Conservation (phyloP, 164 flowering plant species). For the Vitis amurensis region DNA sequence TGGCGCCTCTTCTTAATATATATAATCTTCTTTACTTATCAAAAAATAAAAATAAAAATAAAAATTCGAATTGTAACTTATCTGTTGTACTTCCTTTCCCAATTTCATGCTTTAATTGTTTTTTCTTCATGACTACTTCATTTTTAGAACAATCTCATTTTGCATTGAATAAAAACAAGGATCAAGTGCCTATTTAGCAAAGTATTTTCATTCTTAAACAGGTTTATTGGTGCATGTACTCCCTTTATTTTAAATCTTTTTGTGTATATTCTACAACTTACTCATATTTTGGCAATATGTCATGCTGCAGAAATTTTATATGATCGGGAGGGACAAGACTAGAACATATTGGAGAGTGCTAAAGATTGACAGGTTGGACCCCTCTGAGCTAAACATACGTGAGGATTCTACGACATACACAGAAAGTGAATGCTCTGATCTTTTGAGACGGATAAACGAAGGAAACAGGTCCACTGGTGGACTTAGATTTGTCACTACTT, state of each 20-base stretch:
- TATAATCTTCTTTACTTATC: no score
- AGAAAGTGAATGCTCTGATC: conserved; percentile 68
- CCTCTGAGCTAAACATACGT: conserved; percentile 65
- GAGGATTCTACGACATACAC: conserved; percentile 86
- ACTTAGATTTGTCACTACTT: conserved; percentile 76
- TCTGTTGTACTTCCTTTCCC: no score
- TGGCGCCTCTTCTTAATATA: no score
- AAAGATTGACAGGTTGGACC: conserved; percentile 85
- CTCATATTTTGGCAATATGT: not conserved
- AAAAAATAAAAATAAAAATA: no score
- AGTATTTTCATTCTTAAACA: not conserved
- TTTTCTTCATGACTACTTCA: no score
- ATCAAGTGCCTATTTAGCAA: not conserved
- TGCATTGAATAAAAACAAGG: not conserved
- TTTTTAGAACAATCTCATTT: no score
- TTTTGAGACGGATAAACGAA: conserved; percentile 79
- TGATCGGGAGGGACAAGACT: conserved; percentile 83
- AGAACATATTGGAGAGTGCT: conserved; percentile 81
- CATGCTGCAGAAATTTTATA: conserved; percentile 73
- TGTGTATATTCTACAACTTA: not conserved
- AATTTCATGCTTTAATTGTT: no score
- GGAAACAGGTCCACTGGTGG: conserved; percentile 94
- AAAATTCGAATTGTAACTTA: no score
- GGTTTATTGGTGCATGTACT: not conserved
- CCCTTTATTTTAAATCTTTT: not conserved